phyloP scores from a whole-genome alignment of 1,284 basidiomycete genomes.

The Chiua sp. region DNA sequence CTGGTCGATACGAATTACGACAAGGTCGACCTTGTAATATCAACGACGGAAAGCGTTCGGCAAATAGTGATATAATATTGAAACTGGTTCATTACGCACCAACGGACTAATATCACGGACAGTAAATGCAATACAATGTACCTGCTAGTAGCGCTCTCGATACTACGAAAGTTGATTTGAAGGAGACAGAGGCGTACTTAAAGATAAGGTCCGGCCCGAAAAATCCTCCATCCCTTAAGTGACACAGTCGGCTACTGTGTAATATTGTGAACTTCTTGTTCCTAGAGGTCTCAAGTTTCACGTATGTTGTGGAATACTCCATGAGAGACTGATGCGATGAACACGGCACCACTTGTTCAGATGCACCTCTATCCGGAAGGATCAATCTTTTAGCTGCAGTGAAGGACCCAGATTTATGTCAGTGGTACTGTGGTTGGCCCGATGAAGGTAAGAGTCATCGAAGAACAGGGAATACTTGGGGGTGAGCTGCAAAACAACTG shows the following conservation, averaged over 20 bases:
- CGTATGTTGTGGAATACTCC: no score
- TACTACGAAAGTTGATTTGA: not conserved
- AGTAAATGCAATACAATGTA: not conserved
- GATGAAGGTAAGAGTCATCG: slow-evolving; percentile 59
- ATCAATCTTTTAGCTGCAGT: slow-evolving; percentile 89
- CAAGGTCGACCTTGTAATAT: slow-evolving; percentile 8
- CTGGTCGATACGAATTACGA: slow-evolving; percentile 7
- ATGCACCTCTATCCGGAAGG: slow-evolving; percentile 95
- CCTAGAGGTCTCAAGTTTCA: no score
- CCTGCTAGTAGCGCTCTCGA: not conserved
- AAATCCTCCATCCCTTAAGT: no score
- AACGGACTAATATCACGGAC: not conserved
- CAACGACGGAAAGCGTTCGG: not conserved
- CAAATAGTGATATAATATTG: slow-evolving; percentile 13
- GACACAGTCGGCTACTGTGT: slow-evolving; percentile 63
- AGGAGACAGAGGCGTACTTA: no score
- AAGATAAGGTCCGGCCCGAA: no score
- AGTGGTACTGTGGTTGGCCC: slow-evolving; percentile 47
- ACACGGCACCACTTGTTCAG: no score
- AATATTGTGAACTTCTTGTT: slow-evolving; percentile 97
- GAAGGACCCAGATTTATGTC: slow-evolving; percentile 62
- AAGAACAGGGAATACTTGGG: slow-evolving; percentile 93
- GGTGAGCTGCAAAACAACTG: slow-evolving; percentile 87
- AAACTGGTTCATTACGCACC: not conserved
- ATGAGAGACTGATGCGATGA: no score